Evolutionary conservation across 2,329 filamentous ascomycete species (phyloP).

Genomic region (Botrytis squamosa): DNA sequence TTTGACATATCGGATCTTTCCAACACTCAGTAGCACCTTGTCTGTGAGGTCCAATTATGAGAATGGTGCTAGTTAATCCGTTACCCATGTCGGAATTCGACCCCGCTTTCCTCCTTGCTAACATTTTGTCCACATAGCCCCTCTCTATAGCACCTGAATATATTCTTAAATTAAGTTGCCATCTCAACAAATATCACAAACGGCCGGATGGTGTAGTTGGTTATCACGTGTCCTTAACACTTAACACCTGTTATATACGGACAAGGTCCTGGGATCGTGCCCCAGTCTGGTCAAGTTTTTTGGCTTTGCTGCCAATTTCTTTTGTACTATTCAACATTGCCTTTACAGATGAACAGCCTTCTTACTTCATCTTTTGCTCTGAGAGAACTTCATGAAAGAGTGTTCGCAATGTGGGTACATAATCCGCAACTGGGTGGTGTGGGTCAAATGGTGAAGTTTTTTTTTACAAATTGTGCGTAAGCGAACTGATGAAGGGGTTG

Average conservation of each 20-base stretch:
- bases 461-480: background rate
- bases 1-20: background rate
- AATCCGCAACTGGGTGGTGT: background rate
- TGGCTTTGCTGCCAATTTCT: background rate
- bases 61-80: background rate
- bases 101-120: background rate
- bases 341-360: background rate
- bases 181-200: accelerated
- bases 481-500: background rate
- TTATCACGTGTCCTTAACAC: conserved; percentile 22
- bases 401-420: background rate
- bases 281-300: conserved; percentile 16
- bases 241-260: background rate
- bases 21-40: no score
- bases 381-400: background rate
- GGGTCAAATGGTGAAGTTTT: background rate
- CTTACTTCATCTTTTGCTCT: background rate
- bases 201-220: conserved; percentile 20
- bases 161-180: accelerated
- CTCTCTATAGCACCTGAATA: accelerated
- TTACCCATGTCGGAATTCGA: background rate
- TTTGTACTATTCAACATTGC: no score
- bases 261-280: conserved; percentile 20
- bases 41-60: background rate
- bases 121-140: background rate